Conservation (phyloP, 495 filamentous ascomycete species). For the Trichoderma virens region DNA sequence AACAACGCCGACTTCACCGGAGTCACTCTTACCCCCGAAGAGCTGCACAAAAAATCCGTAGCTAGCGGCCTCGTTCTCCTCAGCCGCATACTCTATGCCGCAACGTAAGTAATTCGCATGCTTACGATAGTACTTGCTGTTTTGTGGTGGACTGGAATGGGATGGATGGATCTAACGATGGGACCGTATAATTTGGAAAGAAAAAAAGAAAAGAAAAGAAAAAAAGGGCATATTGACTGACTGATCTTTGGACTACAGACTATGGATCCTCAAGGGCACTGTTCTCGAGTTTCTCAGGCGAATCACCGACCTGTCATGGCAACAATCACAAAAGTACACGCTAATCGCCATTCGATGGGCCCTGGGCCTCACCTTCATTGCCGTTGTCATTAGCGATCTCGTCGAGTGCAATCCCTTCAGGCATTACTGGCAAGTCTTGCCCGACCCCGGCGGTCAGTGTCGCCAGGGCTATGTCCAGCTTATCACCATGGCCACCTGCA, state of each 20-base stretch:
- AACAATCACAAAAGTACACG: slow-evolving; percentile 56
- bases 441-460: slow-evolving; percentile 79
- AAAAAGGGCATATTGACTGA: not conserved
- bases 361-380: slow-evolving; percentile 67
- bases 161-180: too few relatives aligned
- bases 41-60: slow-evolving; percentile 44
- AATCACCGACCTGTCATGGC: slow-evolving; percentile 60
- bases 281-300: slow-evolving; percentile 87
- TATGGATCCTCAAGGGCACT: slow-evolving; percentile 88
- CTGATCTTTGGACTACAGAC: slow-evolving; percentile 36
- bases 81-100: slow-evolving; percentile 59
- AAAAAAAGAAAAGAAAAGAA: too few relatives aligned
- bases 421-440: slow-evolving; percentile 87
- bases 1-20: slow-evolving; percentile 60
- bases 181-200: too few relatives aligned
- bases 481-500: slow-evolving; percentile 76
- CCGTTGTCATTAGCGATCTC: slow-evolving; percentile 71
- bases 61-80: slow-evolving; percentile 60
- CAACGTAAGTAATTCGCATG: slow-evolving; percentile 45
- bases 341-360: slow-evolving; percentile 65
- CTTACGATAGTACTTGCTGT: not conserved
- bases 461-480: slow-evolving; percentile 78
- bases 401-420: slow-evolving; percentile 77
- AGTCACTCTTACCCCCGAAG: slow-evolving; percentile 32
- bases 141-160: too few relatives aligned